These are phyloP conservation scores for Leucaena leucocephala DNA, from an alignment of 306 rosid species.

Conservation along the genomic window DNA sequence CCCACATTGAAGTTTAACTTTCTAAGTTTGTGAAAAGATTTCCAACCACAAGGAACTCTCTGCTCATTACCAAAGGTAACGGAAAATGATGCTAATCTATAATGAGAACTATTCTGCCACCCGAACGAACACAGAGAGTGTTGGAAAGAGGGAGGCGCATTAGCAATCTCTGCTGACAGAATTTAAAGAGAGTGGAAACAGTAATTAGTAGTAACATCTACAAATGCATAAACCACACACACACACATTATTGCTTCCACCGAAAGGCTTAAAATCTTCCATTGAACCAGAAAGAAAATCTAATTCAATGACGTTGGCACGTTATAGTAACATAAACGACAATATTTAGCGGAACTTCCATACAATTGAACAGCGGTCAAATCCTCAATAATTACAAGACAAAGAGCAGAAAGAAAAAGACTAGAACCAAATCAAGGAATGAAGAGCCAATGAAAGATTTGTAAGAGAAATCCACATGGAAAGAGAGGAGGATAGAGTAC, in stretches of 20 bases:
- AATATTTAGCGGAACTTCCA: not conserved
- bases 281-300: not conserved
- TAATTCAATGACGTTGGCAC: not conserved
- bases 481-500: constrained; percentile 24
- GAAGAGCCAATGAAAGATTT: not conserved
- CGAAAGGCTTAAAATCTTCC: not conserved
- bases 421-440: not conserved
- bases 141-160: constrained; percentile 70
- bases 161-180: constrained; percentile 62
- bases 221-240: not conserved
- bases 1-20: constrained; percentile 38
- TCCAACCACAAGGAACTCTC: constrained; percentile 48
- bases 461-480: not conserved
- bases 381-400: not conserved
- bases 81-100: constrained; percentile 43
- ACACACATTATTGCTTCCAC: not conserved
- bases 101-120: constrained; percentile 46
- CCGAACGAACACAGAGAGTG: constrained; percentile 45
- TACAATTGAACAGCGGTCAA: not conserved
- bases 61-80: constrained; percentile 47
- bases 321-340: not conserved
- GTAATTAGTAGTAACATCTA: not conserved
- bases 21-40: constrained; percentile 38
- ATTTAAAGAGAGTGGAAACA: not conserved
- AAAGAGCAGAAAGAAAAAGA: not conserved